phyloP scores from a whole-genome alignment of 139 green algal genomes.

The Mychonastes homosphaera region DNA sequence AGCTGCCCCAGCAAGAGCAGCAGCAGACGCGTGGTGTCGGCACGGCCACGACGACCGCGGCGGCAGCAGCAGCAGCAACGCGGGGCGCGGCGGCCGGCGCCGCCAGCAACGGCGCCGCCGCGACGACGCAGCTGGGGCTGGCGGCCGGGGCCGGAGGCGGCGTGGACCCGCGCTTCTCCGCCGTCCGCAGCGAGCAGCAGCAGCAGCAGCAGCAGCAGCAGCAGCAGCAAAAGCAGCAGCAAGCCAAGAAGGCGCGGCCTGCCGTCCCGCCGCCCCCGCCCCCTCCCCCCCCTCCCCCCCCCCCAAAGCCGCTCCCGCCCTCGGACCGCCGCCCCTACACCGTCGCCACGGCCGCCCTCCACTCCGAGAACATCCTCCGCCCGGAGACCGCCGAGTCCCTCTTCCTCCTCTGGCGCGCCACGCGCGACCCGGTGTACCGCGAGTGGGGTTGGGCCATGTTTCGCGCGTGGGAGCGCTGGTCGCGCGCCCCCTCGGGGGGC shows the following conservation, averaged over 20 bases:
- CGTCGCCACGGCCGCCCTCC: not conserved
- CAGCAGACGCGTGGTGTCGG: too few relatives aligned
- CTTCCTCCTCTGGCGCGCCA: constrained; percentile 71
- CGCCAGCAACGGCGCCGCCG: too few relatives aligned
- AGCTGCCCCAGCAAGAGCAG: constrained; percentile 3
- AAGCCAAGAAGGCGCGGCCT: not conserved
- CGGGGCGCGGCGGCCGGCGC: not conserved
- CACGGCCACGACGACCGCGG: not conserved
- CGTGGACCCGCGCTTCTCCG: too few relatives aligned
- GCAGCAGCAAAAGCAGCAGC: not conserved
- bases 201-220: constrained; percentile 1
- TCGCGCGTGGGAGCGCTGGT: constrained; percentile 53
- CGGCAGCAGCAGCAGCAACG: not conserved
- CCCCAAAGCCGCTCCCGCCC: constrained; percentile 1
- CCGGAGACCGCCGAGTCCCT: constrained; percentile 75
- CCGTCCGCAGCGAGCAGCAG: too few relatives aligned
- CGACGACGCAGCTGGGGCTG: too few relatives aligned
- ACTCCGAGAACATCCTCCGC: constrained; percentile 56
- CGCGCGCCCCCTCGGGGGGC: constrained; percentile 39
- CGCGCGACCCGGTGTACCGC: constrained; percentile 53
- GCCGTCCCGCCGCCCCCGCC: not conserved
- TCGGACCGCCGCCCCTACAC: constrained; percentile 5
- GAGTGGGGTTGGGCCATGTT: constrained; percentile 78
- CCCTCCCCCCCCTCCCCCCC: constrained; percentile 1
- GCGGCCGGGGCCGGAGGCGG: not conserved